phyloP scores from a whole-genome alignment of 257 asterid genomes.

The Verbascum thapsus region DNA sequence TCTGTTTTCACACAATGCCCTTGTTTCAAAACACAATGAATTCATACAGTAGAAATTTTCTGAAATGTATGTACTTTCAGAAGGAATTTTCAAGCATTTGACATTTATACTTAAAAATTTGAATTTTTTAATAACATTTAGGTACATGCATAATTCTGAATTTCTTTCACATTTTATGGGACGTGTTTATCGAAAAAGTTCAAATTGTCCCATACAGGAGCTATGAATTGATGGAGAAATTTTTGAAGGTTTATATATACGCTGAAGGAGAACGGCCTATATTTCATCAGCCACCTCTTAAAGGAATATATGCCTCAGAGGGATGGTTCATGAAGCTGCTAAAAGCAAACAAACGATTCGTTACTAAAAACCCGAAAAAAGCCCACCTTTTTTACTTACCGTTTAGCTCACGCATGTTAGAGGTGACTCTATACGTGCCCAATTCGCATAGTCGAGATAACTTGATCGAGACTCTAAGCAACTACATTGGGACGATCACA shows the following conservation, averaged over 20 bases:
- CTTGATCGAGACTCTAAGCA: conserved; percentile 39
- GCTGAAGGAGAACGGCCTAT: conserved; percentile 74
- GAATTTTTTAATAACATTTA: no score
- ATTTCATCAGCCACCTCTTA: conserved; percentile 73
- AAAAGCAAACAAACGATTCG: conserved; percentile 50
- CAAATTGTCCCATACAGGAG: conserved; percentile 55
- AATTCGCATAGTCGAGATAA: conserved; percentile 52
- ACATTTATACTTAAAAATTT: no score
- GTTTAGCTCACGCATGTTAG: conserved; percentile 61
- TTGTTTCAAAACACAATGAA: no score
- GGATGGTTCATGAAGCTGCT: conserved; percentile 90
- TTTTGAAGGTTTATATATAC: conserved; percentile 69
- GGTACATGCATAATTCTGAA: no score
- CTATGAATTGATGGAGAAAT: conserved; percentile 81
- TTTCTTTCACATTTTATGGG: no score
- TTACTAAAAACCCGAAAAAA: conserved; percentile 54
- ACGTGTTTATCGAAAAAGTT: conserved; percentile 4
- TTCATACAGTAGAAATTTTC: no score
- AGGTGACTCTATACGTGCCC: conserved; percentile 52
- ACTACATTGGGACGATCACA: conserved; percentile 46
- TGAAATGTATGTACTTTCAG: no score
- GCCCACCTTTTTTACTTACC: conserved; percentile 86
- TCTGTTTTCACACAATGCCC: no score
- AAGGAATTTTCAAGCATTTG: no score
- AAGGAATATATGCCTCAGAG: conserved; percentile 86